These are phyloP conservation scores for Rhytidiadelphus loreus DNA, from an alignment of 225 moss, liverwort and hornwort species.

Conservation along the genomic window DNA sequence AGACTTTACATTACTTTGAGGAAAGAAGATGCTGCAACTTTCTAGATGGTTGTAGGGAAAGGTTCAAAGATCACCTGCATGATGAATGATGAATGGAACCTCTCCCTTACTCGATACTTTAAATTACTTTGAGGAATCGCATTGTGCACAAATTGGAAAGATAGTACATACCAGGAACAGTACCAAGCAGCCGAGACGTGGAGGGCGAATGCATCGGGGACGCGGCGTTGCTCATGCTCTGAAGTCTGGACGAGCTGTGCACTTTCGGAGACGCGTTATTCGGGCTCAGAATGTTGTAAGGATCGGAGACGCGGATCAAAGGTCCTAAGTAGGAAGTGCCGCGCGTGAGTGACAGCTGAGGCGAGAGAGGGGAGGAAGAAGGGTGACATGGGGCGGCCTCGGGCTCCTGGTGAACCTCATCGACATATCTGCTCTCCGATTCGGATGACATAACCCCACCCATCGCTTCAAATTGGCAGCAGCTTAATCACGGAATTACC, in stretches of 20 bases:
- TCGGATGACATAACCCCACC: conserved; percentile 48
- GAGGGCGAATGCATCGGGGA: conserved; percentile 16
- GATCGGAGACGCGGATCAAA: conserved; percentile 58
- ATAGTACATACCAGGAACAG: neutral
- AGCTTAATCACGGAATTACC: neutral
- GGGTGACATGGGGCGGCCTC: conserved; percentile 46
- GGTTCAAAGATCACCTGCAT: neutral
- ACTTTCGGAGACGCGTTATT: conserved; percentile 20
- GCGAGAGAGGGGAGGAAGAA: conserved; percentile 58
- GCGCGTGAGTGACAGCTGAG: conserved; percentile 44
- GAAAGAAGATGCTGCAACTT: neutral
- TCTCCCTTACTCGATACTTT: neutral
- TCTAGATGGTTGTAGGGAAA: neutral
- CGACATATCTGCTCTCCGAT: conserved; percentile 3
- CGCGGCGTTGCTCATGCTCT: conserved; percentile 31
- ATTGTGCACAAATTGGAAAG: neutral
- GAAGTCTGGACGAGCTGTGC: conserved; percentile 33
- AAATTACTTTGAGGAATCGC: neutral
- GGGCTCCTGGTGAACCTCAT: conserved; percentile 60
- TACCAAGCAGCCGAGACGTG: neutral
- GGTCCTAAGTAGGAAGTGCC: conserved; percentile 53
- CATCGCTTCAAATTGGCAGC: conserved; percentile 9
- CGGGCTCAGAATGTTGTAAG: conserved; percentile 55
- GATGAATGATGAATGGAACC: neutral
- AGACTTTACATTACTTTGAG: neutral